Evolutionary conservation across 2,329 filamentous ascomycete genomes (phyloP).

Genomic region (Aspergillus pseudotamarii): DNA sequence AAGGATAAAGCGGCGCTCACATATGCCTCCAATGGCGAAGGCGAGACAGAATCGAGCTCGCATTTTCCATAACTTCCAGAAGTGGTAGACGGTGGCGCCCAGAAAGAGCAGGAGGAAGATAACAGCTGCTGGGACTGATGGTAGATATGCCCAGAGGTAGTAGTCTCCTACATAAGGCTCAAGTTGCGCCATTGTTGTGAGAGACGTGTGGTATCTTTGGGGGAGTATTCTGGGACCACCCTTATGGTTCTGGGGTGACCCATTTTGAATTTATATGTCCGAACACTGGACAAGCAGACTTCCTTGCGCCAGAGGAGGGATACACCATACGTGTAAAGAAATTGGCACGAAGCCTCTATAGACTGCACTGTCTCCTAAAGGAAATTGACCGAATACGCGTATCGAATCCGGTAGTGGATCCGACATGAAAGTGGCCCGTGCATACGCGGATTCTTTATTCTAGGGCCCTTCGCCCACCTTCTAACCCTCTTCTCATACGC

Average conservation of each 20-base stretch:
- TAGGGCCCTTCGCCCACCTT: background rate
- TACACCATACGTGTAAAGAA: background rate
- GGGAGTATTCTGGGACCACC: background rate
- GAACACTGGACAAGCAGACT: no score
- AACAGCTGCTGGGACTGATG: slow-evolving; percentile 26
- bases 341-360: background rate
- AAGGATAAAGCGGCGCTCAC: slow-evolving; percentile 26
- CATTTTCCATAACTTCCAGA: slow-evolving; percentile 31
- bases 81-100: slow-evolving; percentile 25
- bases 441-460: slow-evolving; percentile 21
- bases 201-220: background rate
- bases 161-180: slow-evolving; percentile 21
- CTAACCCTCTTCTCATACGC: background rate
- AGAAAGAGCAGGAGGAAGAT: slow-evolving; percentile 34
- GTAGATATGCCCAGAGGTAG: slow-evolving; percentile 33
- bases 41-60: slow-evolving; percentile 35
- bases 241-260: background rate
- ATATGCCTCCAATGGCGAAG: slow-evolving; percentile 40
- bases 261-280: background rate
- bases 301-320: background rate
- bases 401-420: slow-evolving; percentile 8
- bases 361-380: background rate
- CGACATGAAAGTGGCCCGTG: slow-evolving; percentile 14
- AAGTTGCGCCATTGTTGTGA: slow-evolving; percentile 20
- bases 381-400: slow-evolving; percentile 9